A percentile compares a stretch with the other conserved stretches of the same genome.
Conservation (phyloP, 345 rosid genomes). For the Pistacia atlantica region DNA sequence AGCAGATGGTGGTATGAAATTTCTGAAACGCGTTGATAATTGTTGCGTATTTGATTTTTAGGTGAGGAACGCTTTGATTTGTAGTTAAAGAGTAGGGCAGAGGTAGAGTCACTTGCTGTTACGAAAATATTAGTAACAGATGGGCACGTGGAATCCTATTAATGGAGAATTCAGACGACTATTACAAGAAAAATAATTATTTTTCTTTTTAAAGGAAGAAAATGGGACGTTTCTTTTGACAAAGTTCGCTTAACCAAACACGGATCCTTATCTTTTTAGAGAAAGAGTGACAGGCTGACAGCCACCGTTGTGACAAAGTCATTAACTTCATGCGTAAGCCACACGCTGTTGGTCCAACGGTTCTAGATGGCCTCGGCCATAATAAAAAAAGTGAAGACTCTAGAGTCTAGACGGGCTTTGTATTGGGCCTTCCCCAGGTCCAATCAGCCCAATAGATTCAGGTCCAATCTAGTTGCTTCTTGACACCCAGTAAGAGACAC, state of each 20-base stretch:
- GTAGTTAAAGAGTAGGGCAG: background rate
- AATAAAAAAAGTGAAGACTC: background rate
- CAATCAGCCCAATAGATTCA: too few species aligned
- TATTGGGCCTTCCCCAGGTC: too few species aligned
- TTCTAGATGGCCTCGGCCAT: background rate
- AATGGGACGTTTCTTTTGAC: background rate
- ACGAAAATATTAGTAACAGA: conserved; percentile 20
- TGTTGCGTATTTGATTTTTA: background rate
- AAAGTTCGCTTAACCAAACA: background rate
- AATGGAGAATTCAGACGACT: conserved; percentile 14
- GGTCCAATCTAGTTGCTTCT: too few species aligned
- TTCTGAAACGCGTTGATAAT: conserved; percentile 23
- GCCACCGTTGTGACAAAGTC: background rate
- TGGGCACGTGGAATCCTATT: conserved; percentile 29
- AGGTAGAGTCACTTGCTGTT: conserved; percentile 32
- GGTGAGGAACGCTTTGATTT: background rate
- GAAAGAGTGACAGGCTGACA: background rate
- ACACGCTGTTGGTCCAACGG: background rate
- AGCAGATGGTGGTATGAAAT: conserved; percentile 22
- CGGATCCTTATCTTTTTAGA: background rate
- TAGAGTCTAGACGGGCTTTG: background rate
- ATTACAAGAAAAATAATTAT: background rate
- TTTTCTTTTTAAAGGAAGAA: background rate
- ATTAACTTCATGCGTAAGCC: conserved; percentile 11
- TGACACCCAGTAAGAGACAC: too few species aligned